phyloP scores from a whole-genome alignment of 441 rosid species.

The Melianthus villosus region DNA sequence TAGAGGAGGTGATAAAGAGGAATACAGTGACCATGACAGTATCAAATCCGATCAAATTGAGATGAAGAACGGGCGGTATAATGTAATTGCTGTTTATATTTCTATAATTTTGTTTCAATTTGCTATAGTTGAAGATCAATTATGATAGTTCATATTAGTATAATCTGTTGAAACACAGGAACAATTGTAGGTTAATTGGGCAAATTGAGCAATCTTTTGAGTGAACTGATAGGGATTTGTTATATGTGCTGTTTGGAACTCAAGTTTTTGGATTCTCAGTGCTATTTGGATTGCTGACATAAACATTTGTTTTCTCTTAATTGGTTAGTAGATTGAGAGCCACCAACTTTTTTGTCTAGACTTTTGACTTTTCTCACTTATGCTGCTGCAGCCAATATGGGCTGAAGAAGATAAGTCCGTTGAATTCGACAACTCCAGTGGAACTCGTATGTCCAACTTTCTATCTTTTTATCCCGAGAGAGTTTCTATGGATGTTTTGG shows the following conservation, averaged over 20 bases:
- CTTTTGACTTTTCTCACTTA: background rate
- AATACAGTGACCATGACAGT: slow-evolving; percentile 9
- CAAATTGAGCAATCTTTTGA: too few relatives aligned
- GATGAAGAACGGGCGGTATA: slow-evolving; percentile 34
- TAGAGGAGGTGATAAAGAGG: slow-evolving; percentile 5
- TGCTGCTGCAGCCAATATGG: slow-evolving; percentile 40
- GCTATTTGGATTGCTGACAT: too few relatives aligned
- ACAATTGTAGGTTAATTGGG: too few relatives aligned
- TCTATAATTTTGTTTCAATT: background rate
- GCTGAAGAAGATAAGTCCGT: slow-evolving; percentile 25
- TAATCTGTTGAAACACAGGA: too few relatives aligned
- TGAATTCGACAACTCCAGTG: slow-evolving; percentile 12
- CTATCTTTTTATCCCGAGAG: slow-evolving; percentile 30
- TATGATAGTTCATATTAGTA: too few relatives aligned
- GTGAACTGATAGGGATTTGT: too few relatives aligned
- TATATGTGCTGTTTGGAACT: too few relatives aligned
- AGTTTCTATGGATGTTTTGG: slow-evolving; percentile 18
- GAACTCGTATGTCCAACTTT: slow-evolving; percentile 14
- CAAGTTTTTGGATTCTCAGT: too few relatives aligned
- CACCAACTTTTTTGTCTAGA: background rate
- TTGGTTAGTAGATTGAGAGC: too few relatives aligned
- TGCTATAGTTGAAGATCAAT: background rate
- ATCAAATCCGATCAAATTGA: slow-evolving; percentile 14
- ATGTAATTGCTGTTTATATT: slow-evolving; percentile 27
- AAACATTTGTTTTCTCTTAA: too few relatives aligned